phyloP scores from a whole-genome alignment of 2,329 filamentous ascomycete species.

The Trichoderma oligosporum region DNA sequence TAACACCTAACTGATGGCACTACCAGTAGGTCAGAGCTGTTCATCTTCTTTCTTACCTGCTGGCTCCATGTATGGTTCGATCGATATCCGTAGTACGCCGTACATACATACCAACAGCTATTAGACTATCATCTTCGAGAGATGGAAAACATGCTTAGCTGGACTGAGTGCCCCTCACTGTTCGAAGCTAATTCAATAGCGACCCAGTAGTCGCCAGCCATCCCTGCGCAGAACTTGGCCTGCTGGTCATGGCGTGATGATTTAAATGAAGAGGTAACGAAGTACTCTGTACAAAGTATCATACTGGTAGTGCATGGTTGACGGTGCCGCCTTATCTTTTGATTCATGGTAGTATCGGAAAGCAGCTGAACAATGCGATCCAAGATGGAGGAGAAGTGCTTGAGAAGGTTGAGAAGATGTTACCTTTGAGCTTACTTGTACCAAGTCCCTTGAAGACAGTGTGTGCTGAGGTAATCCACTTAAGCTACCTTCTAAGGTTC shows the following conservation, averaged over 20 bases:
- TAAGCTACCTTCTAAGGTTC: too few species aligned
- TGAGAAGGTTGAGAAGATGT: not conserved
- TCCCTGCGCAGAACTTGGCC: conserved; percentile 3
- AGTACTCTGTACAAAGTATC: too few species aligned
- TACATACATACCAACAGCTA: not conserved
- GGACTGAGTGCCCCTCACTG: not conserved
- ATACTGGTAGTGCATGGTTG: too few species aligned
- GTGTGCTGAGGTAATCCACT: not conserved
- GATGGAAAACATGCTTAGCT: not conserved
- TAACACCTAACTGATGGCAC: conserved; percentile 6
- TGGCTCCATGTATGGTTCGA: not conserved
- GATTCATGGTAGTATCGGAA: too few species aligned
- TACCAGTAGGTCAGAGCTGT: not conserved
- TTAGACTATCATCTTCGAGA: not conserved
- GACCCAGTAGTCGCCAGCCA: conserved; percentile 12
- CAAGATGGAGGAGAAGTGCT: not conserved
- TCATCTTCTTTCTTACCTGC: not conserved
- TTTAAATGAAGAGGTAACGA: not conserved
- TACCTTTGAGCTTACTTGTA: not conserved
- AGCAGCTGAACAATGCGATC: not conserved
- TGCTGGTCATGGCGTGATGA: conserved; percentile 14
- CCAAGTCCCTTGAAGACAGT: not conserved
- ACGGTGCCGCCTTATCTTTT: too few species aligned
- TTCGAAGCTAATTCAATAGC: conserved; percentile 12
- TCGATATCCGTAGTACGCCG: too few species aligned